phyloP scores from a whole-genome alignment of 2,329 filamentous ascomycete species.

The Fusarium tjaetaba region DNA sequence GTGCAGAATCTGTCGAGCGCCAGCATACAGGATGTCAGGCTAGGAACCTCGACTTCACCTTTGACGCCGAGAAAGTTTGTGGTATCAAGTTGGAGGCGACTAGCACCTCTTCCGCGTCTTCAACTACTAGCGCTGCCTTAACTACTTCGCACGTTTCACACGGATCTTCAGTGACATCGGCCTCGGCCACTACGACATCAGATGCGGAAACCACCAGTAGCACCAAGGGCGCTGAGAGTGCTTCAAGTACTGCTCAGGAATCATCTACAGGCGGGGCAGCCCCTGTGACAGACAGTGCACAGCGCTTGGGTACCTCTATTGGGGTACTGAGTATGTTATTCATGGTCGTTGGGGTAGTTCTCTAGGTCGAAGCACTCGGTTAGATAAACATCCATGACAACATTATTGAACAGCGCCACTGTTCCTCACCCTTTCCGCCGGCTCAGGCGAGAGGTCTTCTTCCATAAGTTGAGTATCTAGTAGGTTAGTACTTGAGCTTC shows the following conservation, averaged over 20 bases:
- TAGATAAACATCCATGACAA: no score
- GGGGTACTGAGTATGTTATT: not conserved
- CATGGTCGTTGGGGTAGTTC: not conserved
- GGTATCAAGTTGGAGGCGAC: not conserved
- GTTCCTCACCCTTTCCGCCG: rapidly evolving
- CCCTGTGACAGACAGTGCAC: not conserved
- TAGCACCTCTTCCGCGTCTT: not conserved
- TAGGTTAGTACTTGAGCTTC: not conserved
- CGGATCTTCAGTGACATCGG: not conserved
- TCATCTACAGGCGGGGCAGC: not conserved
- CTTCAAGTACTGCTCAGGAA: not conserved
- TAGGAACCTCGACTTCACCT: conserved; percentile 1
- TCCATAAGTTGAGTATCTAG: conserved; percentile 24
- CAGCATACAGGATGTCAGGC: conserved; percentile 2
- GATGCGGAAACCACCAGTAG: not conserved
- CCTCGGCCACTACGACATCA: not conserved
- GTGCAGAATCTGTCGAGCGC: not conserved
- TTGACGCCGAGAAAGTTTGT: not conserved
- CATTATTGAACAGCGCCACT: not conserved
- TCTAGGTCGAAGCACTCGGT: not conserved
- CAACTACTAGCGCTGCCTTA: rapidly evolving
- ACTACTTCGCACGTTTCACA: not conserved
- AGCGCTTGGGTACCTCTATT: not conserved
- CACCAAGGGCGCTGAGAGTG: not conserved
- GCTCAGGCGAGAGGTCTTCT: not conserved